Evolutionary conservation across 805 yeast genomes (phyloP), one percentile per base, ranked within the genome.

Genomic region (Candida michaelii): DNA sequence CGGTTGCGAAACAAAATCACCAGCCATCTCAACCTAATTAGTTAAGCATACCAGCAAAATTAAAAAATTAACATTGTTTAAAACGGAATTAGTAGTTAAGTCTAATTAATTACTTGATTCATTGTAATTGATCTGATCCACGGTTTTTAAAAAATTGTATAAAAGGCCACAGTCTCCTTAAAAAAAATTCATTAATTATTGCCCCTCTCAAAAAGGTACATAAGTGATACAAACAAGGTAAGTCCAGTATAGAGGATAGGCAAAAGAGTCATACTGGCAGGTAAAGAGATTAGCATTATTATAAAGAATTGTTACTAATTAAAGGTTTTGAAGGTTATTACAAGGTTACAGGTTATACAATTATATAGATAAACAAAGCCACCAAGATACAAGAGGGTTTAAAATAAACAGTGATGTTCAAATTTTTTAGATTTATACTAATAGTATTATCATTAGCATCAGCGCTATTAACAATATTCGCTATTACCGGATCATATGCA

Each of bases 401-500:
- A 25, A 25, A 5, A 12, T 25, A 7, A 25, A 4, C 29, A 25
- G 18, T 13, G n/a, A 59, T 63, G 59, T 62, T 64, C 35, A 63
- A 57, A 44, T 39, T 65, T 29, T 65, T 69, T 45, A 52, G 76
- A 36, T 43, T 60, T 15, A 33, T 65, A 10, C 55, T 68, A 36
- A 50, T 69, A 8, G 40, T 69, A 18, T 52, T 67, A 27, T 58
- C 74, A 15, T 31, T 66, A 7, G 68, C 63, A 7, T 50, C 59
- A 6, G 49, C 61, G 1, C 40, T 69, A 15, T 54, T 70, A 12
- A 51, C 69, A 12, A 50, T 56, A 2, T 68, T 69, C 56, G 70
- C 71, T 1, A 31, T 70, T 13, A 56, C 63, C 6, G 73, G 74
- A 3, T 67, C 74, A 3, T 69, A 65, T 51, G 58, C 58, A 27